Base-by-base conservation (phyloP, 2,329 filamentous ascomycete species). In the Ophiostoma ips region DNA sequence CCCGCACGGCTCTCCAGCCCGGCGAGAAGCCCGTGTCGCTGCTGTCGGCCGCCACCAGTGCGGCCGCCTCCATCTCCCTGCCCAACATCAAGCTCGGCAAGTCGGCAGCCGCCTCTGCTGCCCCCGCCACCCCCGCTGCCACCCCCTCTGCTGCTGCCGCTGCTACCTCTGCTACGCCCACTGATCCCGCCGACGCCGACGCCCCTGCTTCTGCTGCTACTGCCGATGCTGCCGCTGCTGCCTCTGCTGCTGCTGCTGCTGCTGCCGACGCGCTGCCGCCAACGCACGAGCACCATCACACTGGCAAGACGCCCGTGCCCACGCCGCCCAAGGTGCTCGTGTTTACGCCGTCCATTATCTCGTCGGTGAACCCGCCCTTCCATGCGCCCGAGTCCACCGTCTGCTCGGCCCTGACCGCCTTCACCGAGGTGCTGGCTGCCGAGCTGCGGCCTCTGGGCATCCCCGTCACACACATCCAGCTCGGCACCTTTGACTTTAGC, bases 401-500 rank as follows among this genome's bases (percentile, higher is more conserved):
- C n/a, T 84, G 84, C 57, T 83, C 84, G 18, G 90, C 87, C 4
- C 75, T 96, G n/a, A 81, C 85, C 12, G 85, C 87, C 24, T 95
- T 95, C 62, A 84, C 86, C 28, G 77, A 84, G 47, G 85, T 87
- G 1, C 73, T 96, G 11, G 76, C 84, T 13, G 80, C 81, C 50
- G 92, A 96, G 69, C 75, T 95, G 37, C 73, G 76, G 4, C 80
- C 86, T 4, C 72, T 92, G 34, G 76, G 75, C 48, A 83, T 95
- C 49, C 77, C 83, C 36, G 84, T 95, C 18, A 84, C 84, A 2
- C 87, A 95, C 62, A 75, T 98, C 63, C 87, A 90, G 65, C 79
- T 96, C 2, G 92, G 92, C 52, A 89, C 87, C 19, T 87, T 98
- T 62, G 90, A 96, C 65, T 81, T 90, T 58, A 79, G 80, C 7